Base-by-base conservation (phyloP, 2,329 filamentous ascomycete species). In the Pseudofabraea citricarpa region DNA sequence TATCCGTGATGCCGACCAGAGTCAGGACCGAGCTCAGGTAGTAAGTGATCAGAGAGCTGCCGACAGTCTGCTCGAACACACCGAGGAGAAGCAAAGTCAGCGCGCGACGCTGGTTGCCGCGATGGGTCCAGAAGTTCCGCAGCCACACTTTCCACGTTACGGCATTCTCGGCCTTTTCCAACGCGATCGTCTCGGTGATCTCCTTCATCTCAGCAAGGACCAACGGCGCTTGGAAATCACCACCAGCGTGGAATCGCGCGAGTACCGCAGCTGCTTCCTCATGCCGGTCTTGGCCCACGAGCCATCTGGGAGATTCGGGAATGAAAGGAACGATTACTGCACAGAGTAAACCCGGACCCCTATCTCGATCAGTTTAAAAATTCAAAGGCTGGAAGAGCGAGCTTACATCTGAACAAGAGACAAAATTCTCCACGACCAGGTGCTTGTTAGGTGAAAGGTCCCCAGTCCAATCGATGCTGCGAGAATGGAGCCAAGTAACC, bases 281-380 rank as follows among this genome's bases (percentile, higher is more conserved):
- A 10, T 67, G 61, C 19, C 71, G 69, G 46, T 72, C 68, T 42
- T 75, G 69, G 41, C 70, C 69, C 44, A 78, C 73, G 20, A 81
- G 65, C 77, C 75, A 82, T 40, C 78, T 63, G 0, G 79, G 79
- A 3, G 73, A 77, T 51, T 83, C 78, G 0, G 79, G 78, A 1
- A 81, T 27, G 51, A 84, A 73, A 59, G 33, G 33, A 19, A 36
- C 16, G n/a, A 21, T 19, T 13, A 36, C 21, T 3, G 20, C 16
- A 36, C 33, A 19, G 5, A 36, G 16, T 12, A 36, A 10, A 10
- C 16, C 33, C 13, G 33, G 33, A 36, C 16, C 20, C 20, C 16
- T 21, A 19, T 12, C 15, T 36, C 6, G 19, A 36, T 15, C 21
- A 13, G 19, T 15, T 10, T 19, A 9, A 9, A 10, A 7, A 19